Evolutionary conservation across 1,284 basidiomycete genomes (phyloP), one percentile per base, ranked within the genome.

Genomic region (Ceratobasidium sp.): DNA sequence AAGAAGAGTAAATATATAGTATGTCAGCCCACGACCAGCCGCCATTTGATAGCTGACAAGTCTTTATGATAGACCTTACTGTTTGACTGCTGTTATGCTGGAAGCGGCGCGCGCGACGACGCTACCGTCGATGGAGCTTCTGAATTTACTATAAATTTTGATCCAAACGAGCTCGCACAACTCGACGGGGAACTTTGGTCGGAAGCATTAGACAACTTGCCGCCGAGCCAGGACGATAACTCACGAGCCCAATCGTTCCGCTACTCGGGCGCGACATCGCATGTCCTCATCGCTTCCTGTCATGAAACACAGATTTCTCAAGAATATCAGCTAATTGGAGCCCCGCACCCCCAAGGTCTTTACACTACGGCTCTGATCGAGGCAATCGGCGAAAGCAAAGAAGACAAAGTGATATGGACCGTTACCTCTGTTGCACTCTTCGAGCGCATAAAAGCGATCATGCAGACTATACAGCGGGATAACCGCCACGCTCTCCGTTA

Each of bases 1-100:
- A 46, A 28, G 16, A 61, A 72, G 59, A 53, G 69, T 49, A 61
- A 62, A 21, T 23, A 72, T 16, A 72, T 72, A n/a, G 69, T 72
- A 25, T 21, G 69, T 44, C n/a, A 18, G 25, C 33, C 16, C 38
- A 1, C 21, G 42, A 12, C 5, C 8, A n/a, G 33, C 9, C 14
- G 12, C 16, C 36, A 23, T 3, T 12, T 14, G 7, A 18, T 11
- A n/a, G 9, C 21, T 14, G 2, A 61, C 16, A 44, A 49, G 12
- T n/a, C 5, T 42, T 25, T 21, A 11, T 14, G 7, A 21, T 48
- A 72, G 69, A 61, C 58, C 12, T 48, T 72, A 5, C 9, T 72
- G n/a, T 58, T 61, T 44, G 69, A 72, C 23, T 72, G 58, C 46
- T 72, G 69, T 7, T 48, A 72, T 59, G 58, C 67, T 7, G 58